These are phyloP conservation scores for Leishmania gerbilli DNA, from an alignment of 208 protist species.

Conservation along the genomic window DNA sequence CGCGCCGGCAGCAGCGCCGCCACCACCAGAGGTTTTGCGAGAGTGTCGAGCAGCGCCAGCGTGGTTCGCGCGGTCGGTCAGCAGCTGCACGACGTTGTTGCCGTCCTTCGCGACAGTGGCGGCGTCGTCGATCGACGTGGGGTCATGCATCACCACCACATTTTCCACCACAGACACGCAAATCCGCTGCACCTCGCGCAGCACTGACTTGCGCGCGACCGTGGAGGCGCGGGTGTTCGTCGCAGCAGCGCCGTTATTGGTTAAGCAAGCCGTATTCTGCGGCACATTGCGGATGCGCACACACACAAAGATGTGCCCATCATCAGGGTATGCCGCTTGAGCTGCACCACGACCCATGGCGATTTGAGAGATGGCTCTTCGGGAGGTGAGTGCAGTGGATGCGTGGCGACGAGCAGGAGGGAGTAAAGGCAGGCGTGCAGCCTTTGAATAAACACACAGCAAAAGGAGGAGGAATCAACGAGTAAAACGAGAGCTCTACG, in stretches of 20 bases:
- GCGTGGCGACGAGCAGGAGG: neutral
- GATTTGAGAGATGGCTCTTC: neutral
- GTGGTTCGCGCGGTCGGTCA: conserved; percentile 41
- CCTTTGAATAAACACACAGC: neutral
- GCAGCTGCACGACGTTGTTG: conserved; percentile 63
- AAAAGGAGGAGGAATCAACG: neutral
- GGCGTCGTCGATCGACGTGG: conserved; percentile 51
- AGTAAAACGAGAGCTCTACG: neutral
- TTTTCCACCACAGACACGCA: conserved; percentile 78
- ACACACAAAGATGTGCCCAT: conserved; percentile 81
- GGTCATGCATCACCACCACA: conserved; percentile 76
- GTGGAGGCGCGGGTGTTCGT: conserved; percentile 19
- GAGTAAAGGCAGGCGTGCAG: neutral
- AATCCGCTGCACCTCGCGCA: conserved; percentile 53
- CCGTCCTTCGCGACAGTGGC: conserved; percentile 56
- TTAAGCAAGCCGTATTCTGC: conserved; percentile 26
- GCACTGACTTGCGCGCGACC: conserved; percentile 9
- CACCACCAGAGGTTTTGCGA: conserved; percentile 28
- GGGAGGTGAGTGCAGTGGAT: neutral
- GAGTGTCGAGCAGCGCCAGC: conserved; percentile 9
- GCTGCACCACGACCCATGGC: neutral
- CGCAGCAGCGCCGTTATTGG: conserved; percentile 19
- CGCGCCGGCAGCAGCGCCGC: conserved; percentile 7
- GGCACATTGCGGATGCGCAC: conserved; percentile 70
- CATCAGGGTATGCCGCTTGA: conserved; percentile 46